Evolutionary conservation across 1,284 basidiomycete species (phyloP).

Genomic region (Boletus calvinii): DNA sequence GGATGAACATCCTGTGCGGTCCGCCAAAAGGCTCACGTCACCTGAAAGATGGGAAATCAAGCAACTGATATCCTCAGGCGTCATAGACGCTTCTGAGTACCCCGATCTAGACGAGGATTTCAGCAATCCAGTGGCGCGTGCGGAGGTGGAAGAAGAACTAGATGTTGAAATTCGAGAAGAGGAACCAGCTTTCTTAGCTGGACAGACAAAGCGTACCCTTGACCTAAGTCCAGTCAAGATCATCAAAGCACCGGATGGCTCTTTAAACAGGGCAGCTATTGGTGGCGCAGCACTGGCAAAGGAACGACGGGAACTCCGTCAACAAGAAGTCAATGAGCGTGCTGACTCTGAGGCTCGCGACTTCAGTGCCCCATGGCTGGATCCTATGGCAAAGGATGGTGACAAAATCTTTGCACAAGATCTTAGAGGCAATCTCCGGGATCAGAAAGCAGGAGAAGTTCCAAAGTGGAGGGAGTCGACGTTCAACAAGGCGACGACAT

Average conservation of each 20-base stretch:
- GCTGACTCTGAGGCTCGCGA: conserved; percentile 94
- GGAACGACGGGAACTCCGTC: conserved; percentile 90
- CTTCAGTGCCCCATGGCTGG: conserved; percentile 94
- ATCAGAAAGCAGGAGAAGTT: conserved; percentile 79
- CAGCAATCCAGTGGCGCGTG: conserved; percentile 70
- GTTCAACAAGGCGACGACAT: conserved; percentile 97
- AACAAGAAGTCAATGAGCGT: conserved; percentile 92
- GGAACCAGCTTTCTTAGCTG: conserved; percentile 94
- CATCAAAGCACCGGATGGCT: conserved; percentile 92
- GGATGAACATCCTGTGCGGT: conserved; percentile 58
- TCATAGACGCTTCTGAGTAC: conserved; percentile 90
- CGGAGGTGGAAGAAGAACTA: conserved; percentile 92
- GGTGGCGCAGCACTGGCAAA: conserved; percentile 93
- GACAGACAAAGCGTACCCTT: conserved; percentile 93
- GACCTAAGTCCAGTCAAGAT: conserved; percentile 98
- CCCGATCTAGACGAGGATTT: conserved; percentile 95
- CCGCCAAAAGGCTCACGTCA: conserved; percentile 90
- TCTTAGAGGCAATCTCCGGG: conserved; percentile 77
- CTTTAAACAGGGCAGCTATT: conserved; percentile 92
- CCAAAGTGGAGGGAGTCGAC: conserved; percentile 92
- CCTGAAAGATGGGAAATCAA: conserved; percentile 99
- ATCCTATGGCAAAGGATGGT: conserved; percentile 90
- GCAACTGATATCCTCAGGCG: conserved; percentile 96
- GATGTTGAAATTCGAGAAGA: conserved; percentile 98
- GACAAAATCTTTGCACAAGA: conserved; percentile 96